Evolutionary conservation across 257 asterid genomes (phyloP).

Genomic region (Penstemon newberryi): DNA sequence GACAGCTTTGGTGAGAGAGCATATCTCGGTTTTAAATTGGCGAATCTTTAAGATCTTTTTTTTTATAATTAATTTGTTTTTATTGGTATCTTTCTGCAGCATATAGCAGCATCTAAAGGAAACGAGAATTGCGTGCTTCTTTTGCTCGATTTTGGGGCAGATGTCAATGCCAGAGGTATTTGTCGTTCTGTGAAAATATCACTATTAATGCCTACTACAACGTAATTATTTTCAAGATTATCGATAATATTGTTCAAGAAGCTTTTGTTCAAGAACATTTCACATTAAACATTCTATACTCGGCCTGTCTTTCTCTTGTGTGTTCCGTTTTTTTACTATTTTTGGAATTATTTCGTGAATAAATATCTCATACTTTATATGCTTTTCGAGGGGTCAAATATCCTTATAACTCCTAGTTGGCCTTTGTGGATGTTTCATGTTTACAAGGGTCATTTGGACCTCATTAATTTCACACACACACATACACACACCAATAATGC

Average conservation of each 20-base stretch:
- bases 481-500: too few species aligned
- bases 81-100: constrained; percentile 46
- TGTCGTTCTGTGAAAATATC: neutral
- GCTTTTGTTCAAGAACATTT: too few species aligned
- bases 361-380: neutral
- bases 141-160: constrained; percentile 56
- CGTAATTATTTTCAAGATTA: neutral
- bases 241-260: too few species aligned
- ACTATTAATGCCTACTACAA: neutral
- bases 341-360: neutral
- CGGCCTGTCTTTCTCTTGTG: neutral
- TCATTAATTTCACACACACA: too few species aligned
- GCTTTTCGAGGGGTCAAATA: neutral
- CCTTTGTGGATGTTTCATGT: too few species aligned
- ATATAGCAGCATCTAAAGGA: constrained; percentile 82
- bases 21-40: neutral
- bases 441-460: too few species aligned
- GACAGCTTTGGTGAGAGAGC: constrained; percentile 60
- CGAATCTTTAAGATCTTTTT: neutral
- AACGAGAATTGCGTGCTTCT: constrained; percentile 52
- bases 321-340: neutral
- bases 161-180: constrained; percentile 52
- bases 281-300: too few species aligned
- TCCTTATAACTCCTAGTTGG: neutral
- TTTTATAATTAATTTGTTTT: neutral